These are phyloP conservation scores for Xanthoceras sorbifolium DNA, from an alignment of 345 rosid species.

Conservation along the genomic window DNA sequence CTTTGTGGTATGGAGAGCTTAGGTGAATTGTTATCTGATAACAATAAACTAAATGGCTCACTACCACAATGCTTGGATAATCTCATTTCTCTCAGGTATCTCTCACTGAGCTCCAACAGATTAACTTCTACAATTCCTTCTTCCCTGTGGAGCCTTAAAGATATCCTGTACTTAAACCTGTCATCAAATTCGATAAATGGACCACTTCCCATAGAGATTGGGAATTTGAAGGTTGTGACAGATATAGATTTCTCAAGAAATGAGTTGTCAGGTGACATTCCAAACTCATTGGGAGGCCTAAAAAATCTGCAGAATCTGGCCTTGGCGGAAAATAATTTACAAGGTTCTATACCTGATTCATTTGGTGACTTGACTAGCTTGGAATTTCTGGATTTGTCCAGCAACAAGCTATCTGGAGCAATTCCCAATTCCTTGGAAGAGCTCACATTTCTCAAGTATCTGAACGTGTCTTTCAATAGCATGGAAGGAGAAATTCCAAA, in stretches of 20 bases:
- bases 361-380: conserved; percentile 14
- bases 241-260: conserved; percentile 15
- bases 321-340: not conserved
- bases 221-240: not conserved
- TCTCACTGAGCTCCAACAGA: not conserved
- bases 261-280: conserved; percentile 13
- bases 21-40: not conserved
- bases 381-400: conserved; percentile 16
- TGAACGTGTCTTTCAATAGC: conserved; percentile 14
- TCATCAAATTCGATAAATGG: conserved; percentile 19
- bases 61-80: conserved; percentile 18
- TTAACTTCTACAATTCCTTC: conserved; percentile 4
- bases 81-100: conserved; percentile 9
- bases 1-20: conserved; percentile 12
- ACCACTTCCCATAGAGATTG: not conserved
- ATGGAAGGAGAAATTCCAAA: conserved; percentile 22
- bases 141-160: conserved; percentile 11
- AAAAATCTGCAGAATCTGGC: not conserved
- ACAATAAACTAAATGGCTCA: conserved; percentile 9
- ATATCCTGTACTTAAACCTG: not conserved
- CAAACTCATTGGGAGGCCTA: not conserved
- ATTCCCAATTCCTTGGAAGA: conserved; percentile 21
- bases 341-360: conserved; percentile 21
- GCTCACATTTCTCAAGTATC: not conserved
- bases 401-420: conserved; percentile 5